These are phyloP conservation scores for Claviceps purpurea DNA, from an alignment of 2,329 filamentous ascomycete genomes.

Conservation along the genomic window DNA sequence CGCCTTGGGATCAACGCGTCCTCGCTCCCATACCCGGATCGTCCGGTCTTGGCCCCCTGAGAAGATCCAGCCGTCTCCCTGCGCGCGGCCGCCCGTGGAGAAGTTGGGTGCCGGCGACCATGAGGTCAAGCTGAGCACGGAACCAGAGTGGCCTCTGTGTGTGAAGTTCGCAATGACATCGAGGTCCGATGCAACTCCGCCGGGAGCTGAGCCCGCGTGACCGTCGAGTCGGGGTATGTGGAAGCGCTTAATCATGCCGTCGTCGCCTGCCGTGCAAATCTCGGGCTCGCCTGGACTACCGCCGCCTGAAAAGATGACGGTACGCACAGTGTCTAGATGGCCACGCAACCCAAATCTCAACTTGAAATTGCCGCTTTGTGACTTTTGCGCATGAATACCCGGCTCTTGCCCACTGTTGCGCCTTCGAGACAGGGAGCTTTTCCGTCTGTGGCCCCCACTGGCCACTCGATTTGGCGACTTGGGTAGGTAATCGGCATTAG, in stretches of 20 bases:
- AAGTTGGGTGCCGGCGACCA: constrained; percentile 83
- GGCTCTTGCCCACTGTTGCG: constrained; percentile 56
- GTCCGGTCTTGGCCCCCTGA: constrained; percentile 91
- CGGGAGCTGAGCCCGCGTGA: constrained; percentile 24
- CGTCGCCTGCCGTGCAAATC: constrained; percentile 90
- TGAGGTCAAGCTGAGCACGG: constrained; percentile 74
- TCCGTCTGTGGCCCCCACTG: constrained; percentile 56
- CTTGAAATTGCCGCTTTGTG: constrained; percentile 71
- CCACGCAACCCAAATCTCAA: constrained; percentile 84
- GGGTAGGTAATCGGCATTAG: constrained; percentile 62
- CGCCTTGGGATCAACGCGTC: constrained; percentile 86
- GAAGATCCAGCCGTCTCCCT: constrained; percentile 96
- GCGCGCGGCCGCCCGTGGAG: constrained; percentile 72
- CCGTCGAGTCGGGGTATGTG: constrained; percentile 74
- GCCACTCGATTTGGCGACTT: constrained; percentile 66
- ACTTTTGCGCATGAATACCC: constrained; percentile 40
- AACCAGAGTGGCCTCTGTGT: constrained; percentile 82
- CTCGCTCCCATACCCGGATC: constrained; percentile 89
- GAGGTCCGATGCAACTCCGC: constrained; percentile 57
- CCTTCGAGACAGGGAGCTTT: constrained; percentile 63
- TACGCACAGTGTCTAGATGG: constrained; percentile 85
- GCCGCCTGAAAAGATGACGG: constrained; percentile 92
- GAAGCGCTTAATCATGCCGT: constrained; percentile 93
- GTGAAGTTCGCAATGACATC: constrained; percentile 93
- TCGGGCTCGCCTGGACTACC: constrained; percentile 92